Evolutionary conservation across 768 basidiomycete species (phyloP).

Genomic region (Pholiota molesta): DNA sequence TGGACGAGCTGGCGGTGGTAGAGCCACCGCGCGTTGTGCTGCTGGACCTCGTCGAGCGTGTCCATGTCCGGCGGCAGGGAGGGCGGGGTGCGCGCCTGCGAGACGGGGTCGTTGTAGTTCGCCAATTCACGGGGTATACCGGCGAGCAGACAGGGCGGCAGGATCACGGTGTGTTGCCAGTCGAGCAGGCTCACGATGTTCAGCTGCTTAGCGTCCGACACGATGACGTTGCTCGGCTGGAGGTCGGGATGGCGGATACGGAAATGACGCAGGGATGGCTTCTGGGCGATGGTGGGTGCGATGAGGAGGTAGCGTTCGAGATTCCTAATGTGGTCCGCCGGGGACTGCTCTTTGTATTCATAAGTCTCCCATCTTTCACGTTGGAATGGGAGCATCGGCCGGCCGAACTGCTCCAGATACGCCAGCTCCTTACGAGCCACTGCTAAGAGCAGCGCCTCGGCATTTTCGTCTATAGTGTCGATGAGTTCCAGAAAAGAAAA

Average conservation of each 20-base stretch:
- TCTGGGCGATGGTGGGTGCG: constrained; percentile 30
- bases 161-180: constrained; percentile 60
- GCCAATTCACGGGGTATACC: constrained; percentile 46
- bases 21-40: constrained; percentile 27
- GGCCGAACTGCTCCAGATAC: constrained; percentile 51
- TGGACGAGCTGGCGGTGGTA: constrained; percentile 53
- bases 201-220: constrained; percentile 28
- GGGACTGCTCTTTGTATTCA: constrained; percentile 45
- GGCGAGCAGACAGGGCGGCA: constrained; percentile 53
- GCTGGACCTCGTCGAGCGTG: constrained; percentile 42
- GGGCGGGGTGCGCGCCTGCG: constrained; percentile 35
- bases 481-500: constrained; percentile 7
- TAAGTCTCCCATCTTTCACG: constrained; percentile 47
- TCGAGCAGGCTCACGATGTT: constrained; percentile 41
- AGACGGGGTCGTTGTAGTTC: constrained; percentile 50
- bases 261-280: constrained; percentile 43
- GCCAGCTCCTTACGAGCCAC: constrained; percentile 50
- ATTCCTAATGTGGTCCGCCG: constrained; percentile 49
- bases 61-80: constrained; percentile 40
- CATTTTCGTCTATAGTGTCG: constrained; percentile 41
- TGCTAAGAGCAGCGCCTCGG: constrained; percentile 43
- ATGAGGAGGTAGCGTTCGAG: constrained; percentile 38
- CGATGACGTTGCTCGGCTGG: constrained; percentile 51
- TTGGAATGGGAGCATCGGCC: constrained; percentile 46
- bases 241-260: constrained; percentile 58